phyloP scores from a whole-genome alignment of 208 protist genomes.

The Novymonas esmeraldas region DNA sequence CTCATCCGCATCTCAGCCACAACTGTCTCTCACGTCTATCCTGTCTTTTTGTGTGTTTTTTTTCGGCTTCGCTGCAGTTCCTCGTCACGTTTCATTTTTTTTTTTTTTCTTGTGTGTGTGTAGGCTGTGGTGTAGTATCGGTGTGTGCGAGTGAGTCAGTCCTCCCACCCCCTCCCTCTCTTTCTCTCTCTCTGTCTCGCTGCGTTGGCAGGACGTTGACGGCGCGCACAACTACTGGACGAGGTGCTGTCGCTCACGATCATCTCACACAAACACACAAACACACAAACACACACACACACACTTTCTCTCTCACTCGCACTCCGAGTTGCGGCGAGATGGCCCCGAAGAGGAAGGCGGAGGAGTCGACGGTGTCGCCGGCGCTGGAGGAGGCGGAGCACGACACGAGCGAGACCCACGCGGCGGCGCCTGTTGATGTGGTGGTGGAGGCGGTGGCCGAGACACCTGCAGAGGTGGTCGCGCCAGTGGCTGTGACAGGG shows the following conservation, averaged over 20 bases:
- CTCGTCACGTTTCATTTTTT: too few relatives aligned
- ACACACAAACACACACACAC: neutral
- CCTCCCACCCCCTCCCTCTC: neutral
- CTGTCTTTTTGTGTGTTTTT: too few relatives aligned
- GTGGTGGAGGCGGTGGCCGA: conserved; percentile 2
- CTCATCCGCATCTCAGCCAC: too few relatives aligned
- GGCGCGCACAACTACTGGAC: too few relatives aligned
- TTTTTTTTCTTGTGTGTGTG: neutral
- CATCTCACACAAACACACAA: conserved; percentile 1
- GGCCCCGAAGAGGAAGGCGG: conserved; percentile 68
- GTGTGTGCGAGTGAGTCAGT: too few relatives aligned
- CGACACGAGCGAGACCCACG: neutral
- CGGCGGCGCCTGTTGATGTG: conserved; percentile 1
- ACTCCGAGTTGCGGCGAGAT: conserved; percentile 21
- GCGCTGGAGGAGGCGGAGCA: conserved; percentile 3
- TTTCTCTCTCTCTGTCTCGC: neutral
- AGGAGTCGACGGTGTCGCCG: conserved; percentile 16
- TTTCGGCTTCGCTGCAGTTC: too few relatives aligned
- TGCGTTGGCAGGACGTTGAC: too few relatives aligned
- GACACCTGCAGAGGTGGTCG: conserved; percentile 13
- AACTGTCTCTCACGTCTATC: too few relatives aligned
- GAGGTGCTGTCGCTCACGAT: too few relatives aligned
- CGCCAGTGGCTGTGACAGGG: conserved; percentile 29
- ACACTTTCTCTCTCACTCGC: neutral
- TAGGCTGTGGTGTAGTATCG: too few relatives aligned